Evolutionary conservation across 2,329 filamentous ascomycete genomes (phyloP).

Genomic region (Cytospora chrysosperma): DNA sequence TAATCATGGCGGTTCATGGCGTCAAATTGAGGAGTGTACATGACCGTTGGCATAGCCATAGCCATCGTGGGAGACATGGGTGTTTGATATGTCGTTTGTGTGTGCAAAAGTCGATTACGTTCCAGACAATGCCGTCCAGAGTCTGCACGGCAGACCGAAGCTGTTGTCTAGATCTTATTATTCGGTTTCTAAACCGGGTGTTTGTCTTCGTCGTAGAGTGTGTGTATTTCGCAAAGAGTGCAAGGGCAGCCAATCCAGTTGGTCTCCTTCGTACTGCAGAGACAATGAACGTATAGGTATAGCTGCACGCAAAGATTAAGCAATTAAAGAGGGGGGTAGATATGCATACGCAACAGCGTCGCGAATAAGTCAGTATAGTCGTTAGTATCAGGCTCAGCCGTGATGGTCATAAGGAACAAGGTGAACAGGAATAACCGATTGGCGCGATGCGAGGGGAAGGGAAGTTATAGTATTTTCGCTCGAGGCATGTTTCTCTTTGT

Average conservation of each 20-base stretch:
- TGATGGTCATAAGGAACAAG: constrained; percentile 28
- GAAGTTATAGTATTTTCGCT: constrained; percentile 24
- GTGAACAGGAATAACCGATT: constrained; percentile 32
- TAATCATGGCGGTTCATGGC: constrained; percentile 58
- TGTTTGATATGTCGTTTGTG: constrained; percentile 28
- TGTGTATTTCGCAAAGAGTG: constrained; percentile 45
- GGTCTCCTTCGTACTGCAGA: constrained; percentile 34
- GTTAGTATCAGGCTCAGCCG: constrained; percentile 27
- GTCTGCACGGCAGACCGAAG: constrained; percentile 37
- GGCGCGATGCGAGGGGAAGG: constrained; percentile 28
- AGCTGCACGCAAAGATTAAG: constrained; percentile 38
- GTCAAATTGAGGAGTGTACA: constrained; percentile 54
- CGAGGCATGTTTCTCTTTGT: constrained; percentile 8
- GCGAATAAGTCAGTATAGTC: constrained; percentile 23
- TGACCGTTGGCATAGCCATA: constrained; percentile 42
- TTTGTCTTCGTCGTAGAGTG: constrained; percentile 22
- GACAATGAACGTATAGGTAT: constrained; percentile 41
- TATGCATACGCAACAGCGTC: constrained; percentile 33
- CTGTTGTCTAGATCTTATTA: constrained; percentile 46
- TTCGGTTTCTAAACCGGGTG: constrained; percentile 13
- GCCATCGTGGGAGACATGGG: constrained; percentile 53
- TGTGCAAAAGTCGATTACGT: constrained; percentile 37
- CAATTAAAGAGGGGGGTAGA: constrained; percentile 31
- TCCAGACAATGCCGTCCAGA: constrained; percentile 29
- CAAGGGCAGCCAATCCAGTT: constrained; percentile 61